Evolutionary conservation across 1,139 yeast genomes (phyloP).

Genomic region (Suhomyces kunorum): DNA sequence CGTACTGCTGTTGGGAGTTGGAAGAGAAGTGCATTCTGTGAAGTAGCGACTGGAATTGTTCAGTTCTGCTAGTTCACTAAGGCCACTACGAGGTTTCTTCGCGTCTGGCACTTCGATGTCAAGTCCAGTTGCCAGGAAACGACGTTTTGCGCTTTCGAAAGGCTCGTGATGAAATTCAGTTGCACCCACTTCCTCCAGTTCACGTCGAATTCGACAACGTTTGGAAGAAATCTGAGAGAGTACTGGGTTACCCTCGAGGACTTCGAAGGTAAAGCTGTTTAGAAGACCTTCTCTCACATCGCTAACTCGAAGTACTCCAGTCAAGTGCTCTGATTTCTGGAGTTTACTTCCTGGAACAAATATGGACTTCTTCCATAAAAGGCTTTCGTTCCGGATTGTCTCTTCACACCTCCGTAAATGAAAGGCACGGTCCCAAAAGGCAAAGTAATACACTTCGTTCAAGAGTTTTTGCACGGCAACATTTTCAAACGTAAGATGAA

Average conservation of each 20-base stretch:
- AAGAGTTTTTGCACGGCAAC: conserved; percentile 18
- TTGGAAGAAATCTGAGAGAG: not conserved
- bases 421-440: conserved; percentile 26
- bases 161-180: not conserved
- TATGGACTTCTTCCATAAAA: not conserved
- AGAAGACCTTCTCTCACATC: not conserved
- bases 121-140: too few relatives aligned
- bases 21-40: too few relatives aligned
- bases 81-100: too few relatives aligned
- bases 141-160: too few relatives aligned
- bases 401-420: conserved; percentile 1
- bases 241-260: not conserved
- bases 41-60: too few relatives aligned
- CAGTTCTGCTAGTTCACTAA: too few relatives aligned
- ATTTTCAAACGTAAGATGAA: conserved; percentile 15
- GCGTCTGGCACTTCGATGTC: too few relatives aligned
- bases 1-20: too few relatives aligned
- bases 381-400: not conserved
- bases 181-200: too few relatives aligned
- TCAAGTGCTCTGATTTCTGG: not conserved
- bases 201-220: too few relatives aligned
- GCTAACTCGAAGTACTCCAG: not conserved
- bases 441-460: conserved; percentile 33
- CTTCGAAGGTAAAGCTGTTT: not conserved
- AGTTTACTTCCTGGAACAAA: conserved; percentile 3